Evolutionary conservation across 331 rosid genomes (phyloP).

Genomic region (Pyrus hybrid): DNA sequence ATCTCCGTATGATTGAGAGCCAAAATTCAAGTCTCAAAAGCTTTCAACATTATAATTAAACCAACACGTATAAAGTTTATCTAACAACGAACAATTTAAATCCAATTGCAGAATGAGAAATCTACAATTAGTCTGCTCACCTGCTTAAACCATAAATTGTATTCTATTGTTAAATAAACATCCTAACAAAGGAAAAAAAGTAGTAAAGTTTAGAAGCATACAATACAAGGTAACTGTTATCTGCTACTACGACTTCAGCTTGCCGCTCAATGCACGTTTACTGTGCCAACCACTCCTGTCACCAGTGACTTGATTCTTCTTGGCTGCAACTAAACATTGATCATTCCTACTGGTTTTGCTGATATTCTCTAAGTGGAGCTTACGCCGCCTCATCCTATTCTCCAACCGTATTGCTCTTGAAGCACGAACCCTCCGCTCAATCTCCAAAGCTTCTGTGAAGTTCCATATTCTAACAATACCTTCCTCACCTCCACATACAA

Average conservation of each 20-base stretch:
- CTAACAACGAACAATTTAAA: neutral
- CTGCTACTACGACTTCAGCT: conserved; percentile 58
- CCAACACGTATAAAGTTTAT: too few species aligned
- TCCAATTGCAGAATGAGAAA: conserved; percentile 2
- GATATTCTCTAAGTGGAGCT: conserved; percentile 49
- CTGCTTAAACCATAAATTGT: conserved; percentile 7
- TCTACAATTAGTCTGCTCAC: conserved; percentile 4
- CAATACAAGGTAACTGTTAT: neutral
- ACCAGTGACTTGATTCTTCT: conserved; percentile 51
- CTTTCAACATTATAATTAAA: too few species aligned
- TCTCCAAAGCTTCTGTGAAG: conserved; percentile 79
- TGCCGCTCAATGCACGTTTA: conserved; percentile 58
- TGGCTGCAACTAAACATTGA: conserved; percentile 77
- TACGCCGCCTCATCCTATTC: conserved; percentile 74
- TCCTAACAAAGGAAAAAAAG: neutral
- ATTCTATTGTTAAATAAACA: conserved; percentile 6
- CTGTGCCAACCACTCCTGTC: conserved; percentile 50
- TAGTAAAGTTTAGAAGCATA: conserved; percentile 7
- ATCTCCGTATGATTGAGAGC: too few species aligned
- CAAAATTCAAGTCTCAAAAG: too few species aligned
- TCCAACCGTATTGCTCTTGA: conserved; percentile 62
- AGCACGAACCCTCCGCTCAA: conserved; percentile 54
- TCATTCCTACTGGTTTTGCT: conserved; percentile 49
- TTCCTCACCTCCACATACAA: conserved; percentile 90
- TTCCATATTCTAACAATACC: conserved; percentile 90